Percentiles rank a stretch among this genome's conserved stretches.
Conservation (phyloP, 495 filamentous ascomycete genomes). For the Lasiosphaeriaceae sp. region DNA sequence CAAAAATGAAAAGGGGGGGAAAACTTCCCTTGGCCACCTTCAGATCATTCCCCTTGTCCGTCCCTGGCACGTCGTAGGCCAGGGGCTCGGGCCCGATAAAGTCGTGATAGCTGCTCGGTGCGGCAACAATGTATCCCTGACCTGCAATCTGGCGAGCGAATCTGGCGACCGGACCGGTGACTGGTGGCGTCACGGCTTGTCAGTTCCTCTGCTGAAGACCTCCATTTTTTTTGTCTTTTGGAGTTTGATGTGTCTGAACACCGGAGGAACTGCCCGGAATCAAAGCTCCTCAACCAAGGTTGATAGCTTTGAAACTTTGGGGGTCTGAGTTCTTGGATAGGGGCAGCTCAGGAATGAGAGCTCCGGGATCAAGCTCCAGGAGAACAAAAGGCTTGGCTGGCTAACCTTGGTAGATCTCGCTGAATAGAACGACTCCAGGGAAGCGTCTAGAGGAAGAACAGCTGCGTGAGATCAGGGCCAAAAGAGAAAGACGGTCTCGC, state of each 20-base stretch:
- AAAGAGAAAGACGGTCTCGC: background rate
- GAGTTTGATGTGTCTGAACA: background rate
- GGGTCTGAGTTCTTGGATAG: too few relatives aligned
- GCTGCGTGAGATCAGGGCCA: constrained; percentile 13
- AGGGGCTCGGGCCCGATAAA: constrained; percentile 83
- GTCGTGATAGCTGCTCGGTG: constrained; percentile 89
- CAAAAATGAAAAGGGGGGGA: too few relatives aligned
- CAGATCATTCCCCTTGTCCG: constrained; percentile 80
- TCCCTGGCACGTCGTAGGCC: constrained; percentile 82
- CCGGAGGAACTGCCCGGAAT: background rate
- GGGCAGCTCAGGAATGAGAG: background rate
- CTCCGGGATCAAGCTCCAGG: background rate
- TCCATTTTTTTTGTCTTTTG: background rate
- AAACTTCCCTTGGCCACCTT: constrained; percentile 68
- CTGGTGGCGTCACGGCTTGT: constrained; percentile 37
- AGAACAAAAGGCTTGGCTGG: background rate
- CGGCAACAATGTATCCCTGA: constrained; percentile 90
- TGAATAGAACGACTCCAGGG: constrained; percentile 86
- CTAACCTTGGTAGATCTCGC: constrained; percentile 92
- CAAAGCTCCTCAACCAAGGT: background rate
- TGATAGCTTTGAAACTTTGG: background rate
- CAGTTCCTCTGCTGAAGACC: background rate
- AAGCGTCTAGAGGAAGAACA: constrained; percentile 53
- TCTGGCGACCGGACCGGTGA: constrained; percentile 86
- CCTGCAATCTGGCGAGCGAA: constrained; percentile 91